phyloP scores from a whole-genome alignment of 192 early-diverging fungal genomes.

The Rhizoclosmatium globosum region DNA sequence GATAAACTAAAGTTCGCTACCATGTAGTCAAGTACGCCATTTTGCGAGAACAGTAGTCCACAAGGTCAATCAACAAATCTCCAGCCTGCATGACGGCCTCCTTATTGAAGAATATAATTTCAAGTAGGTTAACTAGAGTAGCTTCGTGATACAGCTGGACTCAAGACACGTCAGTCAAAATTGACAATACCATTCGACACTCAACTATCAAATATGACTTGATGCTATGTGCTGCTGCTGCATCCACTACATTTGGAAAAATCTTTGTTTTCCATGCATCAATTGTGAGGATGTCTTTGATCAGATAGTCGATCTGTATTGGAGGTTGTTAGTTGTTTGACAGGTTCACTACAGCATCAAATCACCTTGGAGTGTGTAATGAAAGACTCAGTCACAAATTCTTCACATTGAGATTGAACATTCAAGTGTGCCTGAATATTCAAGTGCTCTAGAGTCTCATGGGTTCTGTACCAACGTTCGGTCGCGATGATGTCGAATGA shows the following conservation, averaged over 20 bases:
- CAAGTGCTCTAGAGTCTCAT: conserved; percentile 52
- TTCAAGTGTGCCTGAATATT: conserved; percentile 64
- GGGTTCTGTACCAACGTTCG: conserved; percentile 55
- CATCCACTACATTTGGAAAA: conserved; percentile 43
- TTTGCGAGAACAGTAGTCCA: conserved; percentile 55
- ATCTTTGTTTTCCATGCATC: conserved; percentile 56
- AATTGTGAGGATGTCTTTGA: conserved; percentile 53
- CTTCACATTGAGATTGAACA: conserved; percentile 47
- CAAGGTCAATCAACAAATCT: conserved; percentile 53
- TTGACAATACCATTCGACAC: neutral
- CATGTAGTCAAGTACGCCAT: conserved; percentile 43
- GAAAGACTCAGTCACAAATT: conserved; percentile 54
- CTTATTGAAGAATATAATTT: conserved; percentile 54
- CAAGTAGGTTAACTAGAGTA: conserved; percentile 59
- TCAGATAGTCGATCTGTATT: conserved; percentile 44
- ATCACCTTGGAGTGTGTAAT: conserved; percentile 52
- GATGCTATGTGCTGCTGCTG: conserved; percentile 38
- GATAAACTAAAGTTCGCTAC: conserved; percentile 13
- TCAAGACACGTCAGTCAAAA: conserved; percentile 17
- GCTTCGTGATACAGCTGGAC: conserved; percentile 61
- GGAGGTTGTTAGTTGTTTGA: neutral
- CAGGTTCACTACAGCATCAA: neutral
- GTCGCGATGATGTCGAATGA: conserved; percentile 26
- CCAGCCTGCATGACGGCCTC: conserved; percentile 33
- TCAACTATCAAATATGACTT: conserved; percentile 56